Base-by-base conservation (phyloP, 306 rosid genomes). In the Canavalia ensiformis region DNA sequence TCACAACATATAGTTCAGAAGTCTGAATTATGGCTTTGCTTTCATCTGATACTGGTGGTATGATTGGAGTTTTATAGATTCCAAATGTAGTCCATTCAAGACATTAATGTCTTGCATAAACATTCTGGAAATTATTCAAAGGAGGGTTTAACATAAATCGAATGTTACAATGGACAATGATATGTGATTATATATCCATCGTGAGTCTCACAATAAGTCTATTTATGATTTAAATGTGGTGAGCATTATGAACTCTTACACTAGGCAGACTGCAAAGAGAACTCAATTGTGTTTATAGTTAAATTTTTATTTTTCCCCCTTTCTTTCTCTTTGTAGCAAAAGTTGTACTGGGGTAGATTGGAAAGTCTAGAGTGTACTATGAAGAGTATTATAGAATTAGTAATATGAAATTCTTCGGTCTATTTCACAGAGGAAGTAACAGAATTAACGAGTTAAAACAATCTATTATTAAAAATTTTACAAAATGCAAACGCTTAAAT, bases 61-160 rank as follows among this genome's bases (percentile, higher is more conserved):
- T 55, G 81, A 29, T 63, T 63, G 74, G 45, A n/a, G 67, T 63
- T 73, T 28, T 25, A 56, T 18, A 51, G n/a, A 66, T 62, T 81
- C 63, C 55, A 45, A 66, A 35, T 6, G 72, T 5, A 68, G 41
- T 75, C 25, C 13, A 45, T 54, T 69, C 29, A 46, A 37, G 51
- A 4, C 59, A 57, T 58, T 64, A 6, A 41, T 75, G 65, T 55
- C 52, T 0, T 29, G 25, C 47, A 1, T 10, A 63, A 66, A 56
- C 56, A 34, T 45, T 63, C 49, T 45, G 70, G 37, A 37, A 30
- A 46, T 35, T 56, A 28, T 45, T 34, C 25, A 11, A 75, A 56
- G 47, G 8, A 28, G 11, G 37, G 51, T 56, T n/a, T 66, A 13
- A 34, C 28, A 12, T 49, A 2, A 46, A 7, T 50, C 59, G 54